Base-by-base conservation (phyloP, 192 early-diverging fungal species). In the Podochytrium sp. region DNA sequence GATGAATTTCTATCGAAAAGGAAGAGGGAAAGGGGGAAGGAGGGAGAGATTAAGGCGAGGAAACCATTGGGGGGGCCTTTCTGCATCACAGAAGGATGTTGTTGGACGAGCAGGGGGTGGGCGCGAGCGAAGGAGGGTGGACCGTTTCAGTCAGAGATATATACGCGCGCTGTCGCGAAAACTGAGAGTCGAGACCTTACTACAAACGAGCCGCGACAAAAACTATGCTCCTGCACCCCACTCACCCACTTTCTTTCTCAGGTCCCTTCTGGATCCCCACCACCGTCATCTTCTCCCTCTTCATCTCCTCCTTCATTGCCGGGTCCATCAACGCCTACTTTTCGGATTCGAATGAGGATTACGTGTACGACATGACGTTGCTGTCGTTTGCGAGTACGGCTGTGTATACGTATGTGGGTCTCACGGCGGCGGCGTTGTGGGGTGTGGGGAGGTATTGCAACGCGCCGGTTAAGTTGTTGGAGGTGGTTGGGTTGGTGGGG, bases 241-340 rank as follows among this genome's bases (percentile, higher is more conserved):
- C 0, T 32, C 60, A 14, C 67, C 18, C 0, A 34, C 37, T 1
- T 50, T 50, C 23, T 3, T 23, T 20, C 12, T 41, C 65, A 91
- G 90, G 97, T 23, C 97, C 98, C 0, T 97, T 98, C 79, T 99
- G 98, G 98, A 94, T 99, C 51, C 81, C 96, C 7, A 98, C 96
- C 0, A 96, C 96, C 1, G 94, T 97, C n/a, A 91, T 99, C 30
- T 96, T 99, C 64, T 71, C 87, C n/a, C 87, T 98, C 42, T 99
- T 98, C 87, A 93, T 96, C 40, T 92, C 96, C 16, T 92, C 93
- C 2, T 93, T 93, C 38, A 85, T 99, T 30, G 94, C 97, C 37
- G 89, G 89, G 27, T 92, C 92, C 18, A 91, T 99, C 59, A 87
- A 91, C 49, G 84, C 88, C 47, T 84, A 92, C 47, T 79, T 80